Evolutionary conservation across 192 early-diverging fungal species (phyloP).

Genomic region (Jimgerdemannia flammicorona): DNA sequence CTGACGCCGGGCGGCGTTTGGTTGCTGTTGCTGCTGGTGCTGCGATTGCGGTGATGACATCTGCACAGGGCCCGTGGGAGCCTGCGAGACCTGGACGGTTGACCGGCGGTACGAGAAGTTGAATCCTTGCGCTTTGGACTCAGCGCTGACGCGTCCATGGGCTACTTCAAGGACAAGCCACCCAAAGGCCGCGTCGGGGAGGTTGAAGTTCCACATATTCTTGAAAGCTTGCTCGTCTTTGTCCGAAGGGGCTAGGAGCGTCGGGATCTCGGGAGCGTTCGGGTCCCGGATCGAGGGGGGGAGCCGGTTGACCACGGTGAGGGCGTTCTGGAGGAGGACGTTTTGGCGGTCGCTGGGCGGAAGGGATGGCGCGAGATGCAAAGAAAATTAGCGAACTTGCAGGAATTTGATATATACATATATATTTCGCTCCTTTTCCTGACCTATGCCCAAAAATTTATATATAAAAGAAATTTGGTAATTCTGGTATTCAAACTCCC

Average conservation of each 20-base stretch:
- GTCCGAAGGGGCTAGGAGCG: conserved; percentile 2
- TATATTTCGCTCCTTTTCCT: too few species aligned
- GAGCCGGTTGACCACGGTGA: conserved; percentile 49
- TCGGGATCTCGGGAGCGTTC: conserved; percentile 16
- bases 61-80: background rate
- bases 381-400: background rate
- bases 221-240: conserved; percentile 55
- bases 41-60: conserved; percentile 9
- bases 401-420: background rate
- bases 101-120: conserved; percentile 53
- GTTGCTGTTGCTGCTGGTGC: background rate
- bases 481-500: background rate
- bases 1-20: background rate
- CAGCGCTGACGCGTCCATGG: conserved; percentile 47
- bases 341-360: conserved; percentile 39
- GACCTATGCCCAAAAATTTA: background rate
- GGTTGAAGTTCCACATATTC: conserved; percentile 64
- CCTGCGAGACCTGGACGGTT: background rate
- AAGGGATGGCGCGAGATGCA: background rate
- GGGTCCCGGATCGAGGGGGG: conserved; percentile 32
- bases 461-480: conserved; percentile 5
- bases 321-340: conserved; percentile 44
- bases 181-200: conserved; percentile 55
- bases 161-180: conserved; percentile 45
- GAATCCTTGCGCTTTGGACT: conserved; percentile 56